Evolutionary conservation across 305 asterid genomes (phyloP), one percentile per base, ranked within the genome.

Genomic region (Stenogyne calaminthoides): DNA sequence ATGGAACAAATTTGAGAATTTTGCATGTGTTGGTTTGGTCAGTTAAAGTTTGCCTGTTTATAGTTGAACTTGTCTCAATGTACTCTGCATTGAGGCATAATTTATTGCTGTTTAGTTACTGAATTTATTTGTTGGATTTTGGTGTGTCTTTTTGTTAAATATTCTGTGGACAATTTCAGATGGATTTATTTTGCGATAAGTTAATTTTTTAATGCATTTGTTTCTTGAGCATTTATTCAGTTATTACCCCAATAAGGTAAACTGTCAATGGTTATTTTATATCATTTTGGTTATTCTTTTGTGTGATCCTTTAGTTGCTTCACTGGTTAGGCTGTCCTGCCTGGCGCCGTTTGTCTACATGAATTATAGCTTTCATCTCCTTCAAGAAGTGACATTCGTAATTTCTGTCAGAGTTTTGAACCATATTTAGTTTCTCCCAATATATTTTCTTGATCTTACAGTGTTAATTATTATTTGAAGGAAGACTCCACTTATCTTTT

Each of bases 401-500:
- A 58, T 58, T 72, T 47, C 62, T 58, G 46, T 22, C 47, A 14
- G 8, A 63, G 56, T 18, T 39, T 34, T 57, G 36, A 32, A 32
- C 6, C 14, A 18, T 14, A 56, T 64, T 55, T 18, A 18, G 62
- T 60, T 12, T 37, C 58, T 27, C 18, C 29, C 18, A 39, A 63
- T n/a, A 59, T 70, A 39, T 55, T 78, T 78, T 22, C 66, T 69
- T 37, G 11, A 52, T 67, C 49, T 64, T 51, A 36, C n/a, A 6
- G 29, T 58, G 20, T 8, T 71, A 25, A 34, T 44, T 70, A 14
- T 76, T 70, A n/a, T 46, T 16, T 63, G 75, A 67, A 74, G 37
- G 57, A 55, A 34, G 69, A 47, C 67, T 77, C 46, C 60, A 58
- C 66, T 76, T 47, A 67, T 64, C 68, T 18, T 74, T 72, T 34